Conservation (phyloP, 202 grass and related monocot genomes). For the Miscanthus sacchariflorus region DNA sequence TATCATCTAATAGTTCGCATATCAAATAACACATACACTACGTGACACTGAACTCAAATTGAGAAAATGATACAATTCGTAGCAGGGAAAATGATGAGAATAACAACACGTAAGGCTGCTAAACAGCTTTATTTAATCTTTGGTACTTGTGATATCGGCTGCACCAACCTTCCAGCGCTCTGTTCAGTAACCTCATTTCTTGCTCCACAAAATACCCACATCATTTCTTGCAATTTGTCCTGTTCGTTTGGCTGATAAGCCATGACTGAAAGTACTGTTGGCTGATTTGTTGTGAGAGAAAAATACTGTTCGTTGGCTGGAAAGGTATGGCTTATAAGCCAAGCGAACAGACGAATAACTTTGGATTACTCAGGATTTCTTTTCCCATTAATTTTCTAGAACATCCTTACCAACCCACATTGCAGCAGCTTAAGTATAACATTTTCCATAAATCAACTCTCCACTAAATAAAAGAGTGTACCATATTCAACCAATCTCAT, state of each 20-base stretch:
- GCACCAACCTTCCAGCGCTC: not conserved
- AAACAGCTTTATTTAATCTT: not conserved
- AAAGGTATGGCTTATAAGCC: too few species aligned
- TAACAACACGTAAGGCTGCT: not conserved
- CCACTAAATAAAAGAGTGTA: not conserved
- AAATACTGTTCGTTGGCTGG: too few species aligned
- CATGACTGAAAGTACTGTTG: too few species aligned
- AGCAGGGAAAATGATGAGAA: not conserved
- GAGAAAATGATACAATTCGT: not conserved
- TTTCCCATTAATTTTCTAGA: not conserved
- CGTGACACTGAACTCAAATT: not conserved
- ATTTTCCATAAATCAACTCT: not conserved
- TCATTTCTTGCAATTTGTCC: too few species aligned
- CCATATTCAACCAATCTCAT: not conserved
- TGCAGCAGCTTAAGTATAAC: not conserved
- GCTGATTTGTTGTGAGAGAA: too few species aligned
- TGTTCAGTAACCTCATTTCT: constrained; percentile 1
- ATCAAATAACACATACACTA: not conserved
- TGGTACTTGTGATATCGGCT: not conserved
- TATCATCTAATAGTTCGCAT: not conserved
- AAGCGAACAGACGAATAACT: not conserved
- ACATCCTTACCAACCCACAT: not conserved
- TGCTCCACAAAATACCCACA: not conserved
- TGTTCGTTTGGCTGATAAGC: too few species aligned
- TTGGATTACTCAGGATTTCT: not conserved